Conservation (phyloP, 257 asterid genomes). For the Parsonsia alboflavescens region DNA sequence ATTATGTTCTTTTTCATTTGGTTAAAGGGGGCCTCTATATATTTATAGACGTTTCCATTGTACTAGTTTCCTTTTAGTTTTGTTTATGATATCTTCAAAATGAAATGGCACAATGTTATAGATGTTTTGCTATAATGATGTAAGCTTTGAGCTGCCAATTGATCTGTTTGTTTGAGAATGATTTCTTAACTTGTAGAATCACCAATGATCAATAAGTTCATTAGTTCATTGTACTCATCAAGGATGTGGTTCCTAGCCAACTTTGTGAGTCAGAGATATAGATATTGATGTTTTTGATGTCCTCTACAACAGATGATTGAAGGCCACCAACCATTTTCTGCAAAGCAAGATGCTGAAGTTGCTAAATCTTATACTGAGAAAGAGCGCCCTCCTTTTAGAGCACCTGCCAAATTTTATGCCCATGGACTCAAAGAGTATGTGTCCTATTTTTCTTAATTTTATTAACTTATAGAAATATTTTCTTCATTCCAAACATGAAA, state of each 20-base stretch:
- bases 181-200: not conserved
- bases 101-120: not conserved
- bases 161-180: not conserved
- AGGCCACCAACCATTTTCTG: conserved; percentile 67
- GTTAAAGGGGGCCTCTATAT: not conserved
- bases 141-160: not conserved
- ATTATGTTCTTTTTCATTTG: not conserved
- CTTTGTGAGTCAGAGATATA: conserved; percentile 12
- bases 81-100: not conserved
- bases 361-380: conserved; percentile 51
- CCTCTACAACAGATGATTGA: conserved; percentile 70
- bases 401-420: conserved; percentile 59
- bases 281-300: conserved; percentile 27
- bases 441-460: not conserved
- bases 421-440: conserved; percentile 83
- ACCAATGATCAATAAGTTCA: not conserved
- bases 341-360: conserved; percentile 58
- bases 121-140: not conserved
- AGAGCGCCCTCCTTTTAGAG: conserved; percentile 82
- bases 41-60: not conserved
- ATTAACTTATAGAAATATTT: not conserved
- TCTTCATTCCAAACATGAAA: not conserved
- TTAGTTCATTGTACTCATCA: conserved; percentile 9
- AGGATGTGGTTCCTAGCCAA: conserved; percentile 16
- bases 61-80: not conserved